Percentiles rank a stretch among this genome's conserved stretches.
phyloP scores from a whole-genome alignment of 441 rosid genomes.

The Erodium texanum region DNA sequence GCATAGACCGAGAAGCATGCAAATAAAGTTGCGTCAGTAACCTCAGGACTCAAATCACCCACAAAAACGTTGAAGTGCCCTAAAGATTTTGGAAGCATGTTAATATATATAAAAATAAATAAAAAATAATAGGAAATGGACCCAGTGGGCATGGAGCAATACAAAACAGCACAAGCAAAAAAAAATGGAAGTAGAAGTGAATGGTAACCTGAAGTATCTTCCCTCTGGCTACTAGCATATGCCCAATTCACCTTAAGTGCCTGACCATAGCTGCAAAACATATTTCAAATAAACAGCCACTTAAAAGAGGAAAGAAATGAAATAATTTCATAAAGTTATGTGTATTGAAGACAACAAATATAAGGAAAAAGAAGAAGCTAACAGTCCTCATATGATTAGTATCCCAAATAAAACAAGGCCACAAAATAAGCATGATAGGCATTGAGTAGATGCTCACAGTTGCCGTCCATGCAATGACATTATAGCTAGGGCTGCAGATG shows the following conservation, averaged over 20 bases:
- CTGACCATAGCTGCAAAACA: conserved; percentile 81
- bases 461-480: conserved; percentile 88
- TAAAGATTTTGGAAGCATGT: conserved; percentile 22
- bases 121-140: background rate
- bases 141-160: background rate
- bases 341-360: too few relatives aligned
- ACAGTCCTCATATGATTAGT: too few relatives aligned
- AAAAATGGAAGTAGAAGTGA: background rate
- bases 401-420: too few relatives aligned
- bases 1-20: conserved; percentile 84
- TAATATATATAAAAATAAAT: background rate
- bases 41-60: conserved; percentile 97
- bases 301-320: background rate
- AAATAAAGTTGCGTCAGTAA: conserved; percentile 80
- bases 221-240: conserved; percentile 91
- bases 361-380: too few relatives aligned
- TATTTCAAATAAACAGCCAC: too few relatives aligned
- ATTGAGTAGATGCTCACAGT: conserved; percentile 32
- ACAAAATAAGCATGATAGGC: too few relatives aligned
- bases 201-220: conserved; percentile 76
- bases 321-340: background rate
- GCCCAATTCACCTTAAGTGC: conserved; percentile 99
- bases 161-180: background rate
- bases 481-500: conserved; percentile 86
- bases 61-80: conserved; percentile 91